Evolutionary conservation across 495 filamentous ascomycete species (phyloP).

Genomic region (Hyaloscypha finlandica): DNA sequence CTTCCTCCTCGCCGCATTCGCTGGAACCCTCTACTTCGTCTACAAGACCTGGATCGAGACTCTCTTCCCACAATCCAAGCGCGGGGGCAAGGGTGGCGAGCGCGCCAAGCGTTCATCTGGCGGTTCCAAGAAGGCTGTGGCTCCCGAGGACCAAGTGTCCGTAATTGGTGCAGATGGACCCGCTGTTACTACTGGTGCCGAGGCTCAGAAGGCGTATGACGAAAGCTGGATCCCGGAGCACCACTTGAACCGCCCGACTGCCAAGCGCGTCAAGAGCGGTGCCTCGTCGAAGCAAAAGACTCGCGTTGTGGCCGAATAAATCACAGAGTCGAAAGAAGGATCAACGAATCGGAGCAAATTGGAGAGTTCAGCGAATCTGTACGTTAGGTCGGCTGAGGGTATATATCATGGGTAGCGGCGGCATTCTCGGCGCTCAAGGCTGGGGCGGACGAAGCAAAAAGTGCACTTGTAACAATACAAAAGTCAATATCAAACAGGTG

Average conservation of each 20-base stretch:
- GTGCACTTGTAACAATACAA: slow-evolving; percentile 8
- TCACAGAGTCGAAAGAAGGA: background rate
- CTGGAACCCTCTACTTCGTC: slow-evolving; percentile 86
- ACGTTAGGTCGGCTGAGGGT: background rate
- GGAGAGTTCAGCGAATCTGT: slow-evolving; percentile 1
- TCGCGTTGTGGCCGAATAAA: slow-evolving; percentile 12
- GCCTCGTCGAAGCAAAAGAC: slow-evolving; percentile 57
- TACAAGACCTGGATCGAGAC: slow-evolving; percentile 96
- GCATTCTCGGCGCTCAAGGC: slow-evolving; percentile 4
- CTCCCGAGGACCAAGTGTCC: slow-evolving; percentile 57
- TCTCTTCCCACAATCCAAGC: slow-evolving; percentile 91
- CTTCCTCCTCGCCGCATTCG: slow-evolving; percentile 77
- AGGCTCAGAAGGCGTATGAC: slow-evolving; percentile 70
- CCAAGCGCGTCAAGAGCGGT: slow-evolving; percentile 76
- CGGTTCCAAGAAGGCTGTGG: slow-evolving; percentile 62
- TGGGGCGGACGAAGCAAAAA: slow-evolving; percentile 2
- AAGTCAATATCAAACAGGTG: slow-evolving; percentile 14
- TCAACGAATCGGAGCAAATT: background rate
- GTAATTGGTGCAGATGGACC: slow-evolving; percentile 71
- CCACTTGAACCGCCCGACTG: slow-evolving; percentile 85
- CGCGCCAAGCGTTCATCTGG: slow-evolving; percentile 56
- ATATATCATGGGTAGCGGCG: background rate
- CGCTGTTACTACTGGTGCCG: slow-evolving; percentile 61
- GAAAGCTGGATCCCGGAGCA: slow-evolving; percentile 94
- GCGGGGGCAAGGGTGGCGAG: slow-evolving; percentile 61